phyloP scores from a whole-genome alignment of 495 filamentous ascomycete genomes.

The Apiosordaria backusii region DNA sequence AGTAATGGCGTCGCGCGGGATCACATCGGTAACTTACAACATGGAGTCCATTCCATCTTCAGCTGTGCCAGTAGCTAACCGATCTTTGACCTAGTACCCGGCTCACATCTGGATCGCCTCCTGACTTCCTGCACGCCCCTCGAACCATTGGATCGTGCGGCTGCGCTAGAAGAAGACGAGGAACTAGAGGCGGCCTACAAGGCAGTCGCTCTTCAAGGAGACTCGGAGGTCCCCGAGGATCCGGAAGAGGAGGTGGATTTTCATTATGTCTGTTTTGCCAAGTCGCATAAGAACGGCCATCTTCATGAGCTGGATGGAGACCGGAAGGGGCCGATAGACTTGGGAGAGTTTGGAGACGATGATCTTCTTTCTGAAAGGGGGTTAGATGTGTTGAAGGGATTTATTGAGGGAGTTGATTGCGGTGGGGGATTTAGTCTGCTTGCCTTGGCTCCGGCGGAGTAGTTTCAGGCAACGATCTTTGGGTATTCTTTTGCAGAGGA shows the following conservation, averaged over 20 bases:
- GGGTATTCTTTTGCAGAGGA: too few relatives aligned
- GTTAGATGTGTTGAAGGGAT: background rate
- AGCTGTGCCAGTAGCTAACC: background rate
- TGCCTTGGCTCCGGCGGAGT: background rate
- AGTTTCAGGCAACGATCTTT: too few relatives aligned
- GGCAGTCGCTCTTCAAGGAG: conserved; percentile 59
- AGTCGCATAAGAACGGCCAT: conserved; percentile 24
- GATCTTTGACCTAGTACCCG: background rate
- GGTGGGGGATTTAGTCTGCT: background rate
- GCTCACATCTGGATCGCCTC: conserved; percentile 26
- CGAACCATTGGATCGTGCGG: conserved; percentile 51
- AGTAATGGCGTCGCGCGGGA: conserved; percentile 6
- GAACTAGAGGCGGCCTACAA: conserved; percentile 64
- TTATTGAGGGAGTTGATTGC: background rate
- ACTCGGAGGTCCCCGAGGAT: conserved; percentile 59
- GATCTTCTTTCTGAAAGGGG: background rate
- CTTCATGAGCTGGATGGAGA: conserved; percentile 30
- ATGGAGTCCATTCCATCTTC: background rate
- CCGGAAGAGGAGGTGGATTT: conserved; percentile 56
- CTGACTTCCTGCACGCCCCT: conserved; percentile 40
- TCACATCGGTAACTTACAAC: background rate
- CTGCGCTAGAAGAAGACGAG: conserved; percentile 62
- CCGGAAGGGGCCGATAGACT: conserved; percentile 17
- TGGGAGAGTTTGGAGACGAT: background rate
- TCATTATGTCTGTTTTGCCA: conserved; percentile 74